These are phyloP conservation scores for Geotrichum histeridarum DNA, from an alignment of 1,139 yeast genomes.

Conservation along the genomic window DNA sequence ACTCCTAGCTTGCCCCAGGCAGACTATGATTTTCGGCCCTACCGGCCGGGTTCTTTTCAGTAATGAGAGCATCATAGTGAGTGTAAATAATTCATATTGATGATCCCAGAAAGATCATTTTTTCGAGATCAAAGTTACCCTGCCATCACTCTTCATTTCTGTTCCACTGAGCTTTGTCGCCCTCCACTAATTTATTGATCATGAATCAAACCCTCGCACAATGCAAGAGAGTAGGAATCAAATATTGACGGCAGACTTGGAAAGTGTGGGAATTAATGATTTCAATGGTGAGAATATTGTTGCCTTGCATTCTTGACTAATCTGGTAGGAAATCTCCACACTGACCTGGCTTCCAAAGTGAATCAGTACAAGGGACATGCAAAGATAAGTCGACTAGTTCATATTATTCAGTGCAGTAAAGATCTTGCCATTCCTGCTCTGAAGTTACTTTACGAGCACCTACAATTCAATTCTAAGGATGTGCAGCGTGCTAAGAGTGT, in stretches of 20 bases:
- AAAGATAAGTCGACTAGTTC: slow-evolving; percentile 12
- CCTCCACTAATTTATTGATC: too few species aligned
- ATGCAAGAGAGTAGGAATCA: too few species aligned
- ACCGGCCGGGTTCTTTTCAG: too few species aligned
- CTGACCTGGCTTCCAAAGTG: slow-evolving; percentile 6
- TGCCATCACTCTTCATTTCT: too few species aligned
- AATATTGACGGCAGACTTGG: not conserved
- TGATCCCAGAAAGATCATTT: too few species aligned
- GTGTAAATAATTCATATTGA: too few species aligned
- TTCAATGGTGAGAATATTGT: not conserved
- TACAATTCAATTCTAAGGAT: slow-evolving; percentile 1
- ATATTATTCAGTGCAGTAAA: slow-evolving; percentile 7
- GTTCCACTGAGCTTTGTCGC: too few species aligned
- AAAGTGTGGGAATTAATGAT: slow-evolving; percentile 1
- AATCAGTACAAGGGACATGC: slow-evolving; percentile 14
- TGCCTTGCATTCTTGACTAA: not conserved
- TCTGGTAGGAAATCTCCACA: slow-evolving; percentile 8
- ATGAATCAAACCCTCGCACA: too few species aligned
- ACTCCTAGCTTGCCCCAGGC: too few species aligned
- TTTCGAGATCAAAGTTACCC: too few species aligned
- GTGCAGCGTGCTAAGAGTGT: slow-evolving; percentile 2
- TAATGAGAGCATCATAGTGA: too few species aligned
- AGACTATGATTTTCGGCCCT: too few species aligned
- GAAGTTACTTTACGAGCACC: not conserved
- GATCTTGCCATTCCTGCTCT: slow-evolving; percentile 4